These are phyloP conservation scores for Colletotrichum sp. DNA, from an alignment of 2,329 filamentous ascomycete genomes.

Conservation along the genomic window DNA sequence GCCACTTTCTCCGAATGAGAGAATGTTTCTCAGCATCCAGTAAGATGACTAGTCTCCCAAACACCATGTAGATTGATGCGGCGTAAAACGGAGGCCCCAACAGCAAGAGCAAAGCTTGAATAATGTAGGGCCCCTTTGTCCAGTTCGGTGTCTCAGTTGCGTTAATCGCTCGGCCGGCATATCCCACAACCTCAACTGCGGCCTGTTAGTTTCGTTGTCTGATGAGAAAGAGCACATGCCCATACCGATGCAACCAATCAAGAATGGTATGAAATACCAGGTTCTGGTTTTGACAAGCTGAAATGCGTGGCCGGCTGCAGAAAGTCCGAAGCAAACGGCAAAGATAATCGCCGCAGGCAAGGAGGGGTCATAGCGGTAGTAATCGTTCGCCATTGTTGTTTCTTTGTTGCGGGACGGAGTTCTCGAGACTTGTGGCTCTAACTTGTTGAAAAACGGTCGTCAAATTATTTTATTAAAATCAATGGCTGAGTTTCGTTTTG, in stretches of 20 bases:
- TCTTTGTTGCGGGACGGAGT: neutral
- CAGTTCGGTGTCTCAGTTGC: conserved; percentile 43
- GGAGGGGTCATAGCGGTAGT: conserved; percentile 55
- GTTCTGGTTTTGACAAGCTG: conserved; percentile 46
- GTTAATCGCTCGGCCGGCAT: conserved; percentile 53
- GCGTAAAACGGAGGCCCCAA: conserved; percentile 52
- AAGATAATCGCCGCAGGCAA: conserved; percentile 47
- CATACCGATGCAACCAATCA: conserved; percentile 55
- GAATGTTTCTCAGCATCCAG: conserved; percentile 38
- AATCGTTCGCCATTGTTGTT: conserved; percentile 11
- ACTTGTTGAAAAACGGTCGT: neutral
- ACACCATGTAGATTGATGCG: conserved; percentile 56
- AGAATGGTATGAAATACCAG: conserved; percentile 59
- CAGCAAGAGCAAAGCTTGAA: conserved; percentile 49
- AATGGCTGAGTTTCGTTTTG: neutral
- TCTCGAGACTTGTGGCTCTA: too few species aligned
- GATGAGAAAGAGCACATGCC: neutral
- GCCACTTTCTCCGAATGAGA: conserved; percentile 39
- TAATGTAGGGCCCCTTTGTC: conserved; percentile 39
- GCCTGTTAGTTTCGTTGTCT: neutral
- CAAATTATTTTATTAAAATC: neutral
- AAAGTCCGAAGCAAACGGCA: conserved; percentile 42
- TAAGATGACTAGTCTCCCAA: conserved; percentile 46
- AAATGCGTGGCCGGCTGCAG: conserved; percentile 41
- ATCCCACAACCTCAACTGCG: conserved; percentile 55